Conservation (phyloP, 306 rosid genomes). For the Acmispon strigosus region DNA sequence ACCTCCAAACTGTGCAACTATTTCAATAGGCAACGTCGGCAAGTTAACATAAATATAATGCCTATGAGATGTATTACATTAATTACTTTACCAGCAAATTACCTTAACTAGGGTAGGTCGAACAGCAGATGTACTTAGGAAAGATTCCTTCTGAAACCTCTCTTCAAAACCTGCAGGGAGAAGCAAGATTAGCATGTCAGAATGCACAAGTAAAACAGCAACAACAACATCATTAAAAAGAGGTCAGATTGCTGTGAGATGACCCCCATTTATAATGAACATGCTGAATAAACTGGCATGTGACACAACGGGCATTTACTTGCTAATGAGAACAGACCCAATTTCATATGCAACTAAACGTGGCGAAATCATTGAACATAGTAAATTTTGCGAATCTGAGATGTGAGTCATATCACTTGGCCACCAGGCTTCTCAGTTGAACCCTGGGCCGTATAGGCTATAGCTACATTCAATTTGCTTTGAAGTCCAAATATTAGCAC, state of each 20-base stretch:
- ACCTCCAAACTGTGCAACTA: not conserved
- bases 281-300: not conserved
- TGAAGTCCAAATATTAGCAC: not conserved
- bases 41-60: slow-evolving; percentile 3
- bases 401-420: not conserved
- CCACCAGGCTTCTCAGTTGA: not conserved
- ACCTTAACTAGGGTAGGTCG: slow-evolving; percentile 96
- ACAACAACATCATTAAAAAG: slow-evolving; percentile 1
- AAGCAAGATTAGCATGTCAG: slow-evolving; percentile 2
- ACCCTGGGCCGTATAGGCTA: not conserved
- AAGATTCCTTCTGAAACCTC: slow-evolving; percentile 94
- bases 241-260: not conserved
- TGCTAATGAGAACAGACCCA: not conserved
- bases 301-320: not conserved
- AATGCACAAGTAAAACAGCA: not conserved
- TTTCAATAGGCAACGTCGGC: not conserved
- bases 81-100: slow-evolving; percentile 12
- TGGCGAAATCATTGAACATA: not conserved
- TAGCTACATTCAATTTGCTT: not conserved
- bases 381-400: not conserved
- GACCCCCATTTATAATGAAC: not conserved
- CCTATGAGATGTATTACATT: not conserved
- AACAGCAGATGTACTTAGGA: slow-evolving; percentile 79
- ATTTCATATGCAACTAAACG: not conserved
- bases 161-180: slow-evolving; percentile 84